Evolutionary conservation across 495 filamentous ascomycete species (phyloP).

Genomic region (Pseudevernia furfuracea): DNA sequence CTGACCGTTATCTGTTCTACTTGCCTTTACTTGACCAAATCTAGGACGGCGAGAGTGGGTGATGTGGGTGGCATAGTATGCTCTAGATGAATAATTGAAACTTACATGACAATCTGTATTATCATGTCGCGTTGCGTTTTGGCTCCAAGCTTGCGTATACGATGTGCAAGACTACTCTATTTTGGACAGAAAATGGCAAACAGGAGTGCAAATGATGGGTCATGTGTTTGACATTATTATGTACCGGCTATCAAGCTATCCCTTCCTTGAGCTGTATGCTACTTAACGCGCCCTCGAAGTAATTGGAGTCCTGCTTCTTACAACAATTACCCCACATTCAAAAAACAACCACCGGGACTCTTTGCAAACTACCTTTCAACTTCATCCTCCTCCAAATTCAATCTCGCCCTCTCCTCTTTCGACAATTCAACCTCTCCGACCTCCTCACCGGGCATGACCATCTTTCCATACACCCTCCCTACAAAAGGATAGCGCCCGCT

Average conservation of each 20-base stretch:
- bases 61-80: background rate
- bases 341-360: background rate
- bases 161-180: background rate
- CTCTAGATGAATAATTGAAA: background rate
- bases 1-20: background rate
- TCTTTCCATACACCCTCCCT: slow-evolving; percentile 2
- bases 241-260: background rate
- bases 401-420: background rate
- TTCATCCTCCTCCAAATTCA: background rate
- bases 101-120: background rate
- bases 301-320: background rate
- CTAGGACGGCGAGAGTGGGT: background rate
- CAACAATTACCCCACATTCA: background rate
- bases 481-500: slow-evolving; percentile 1
- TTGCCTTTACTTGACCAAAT: background rate
- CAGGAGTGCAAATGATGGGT: background rate
- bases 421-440: background rate
- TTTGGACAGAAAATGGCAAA: background rate
- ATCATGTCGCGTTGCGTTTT: too few relatives aligned
- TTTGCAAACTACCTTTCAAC: background rate
- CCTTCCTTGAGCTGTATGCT: background rate
- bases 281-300: background rate
- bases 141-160: background rate
- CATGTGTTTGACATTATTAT: background rate
- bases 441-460: slow-evolving; percentile 3